Evolutionary conservation across 768 basidiomycete species (phyloP).

Genomic region (Russula brevipes): DNA sequence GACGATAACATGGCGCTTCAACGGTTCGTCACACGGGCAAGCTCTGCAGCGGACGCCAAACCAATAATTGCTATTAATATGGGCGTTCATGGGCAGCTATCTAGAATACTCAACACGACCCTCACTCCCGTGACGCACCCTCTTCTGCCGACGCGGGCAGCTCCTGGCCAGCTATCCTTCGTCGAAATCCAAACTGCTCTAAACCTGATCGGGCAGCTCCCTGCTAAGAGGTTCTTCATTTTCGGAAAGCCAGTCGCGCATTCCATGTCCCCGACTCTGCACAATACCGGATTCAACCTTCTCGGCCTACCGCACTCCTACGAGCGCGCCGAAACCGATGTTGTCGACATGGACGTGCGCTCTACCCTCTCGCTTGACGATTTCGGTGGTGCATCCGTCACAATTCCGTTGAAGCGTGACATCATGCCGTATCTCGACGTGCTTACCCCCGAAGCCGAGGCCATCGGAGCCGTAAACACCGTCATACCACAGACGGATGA

Average conservation of each 20-base stretch:
- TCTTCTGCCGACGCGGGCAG: slow-evolving; percentile 76
- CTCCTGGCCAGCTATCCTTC: slow-evolving; percentile 91
- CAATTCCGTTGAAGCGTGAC: slow-evolving; percentile 92
- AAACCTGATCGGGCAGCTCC: slow-evolving; percentile 73
- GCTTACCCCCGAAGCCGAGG: slow-evolving; percentile 72
- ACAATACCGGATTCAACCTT: slow-evolving; percentile 79
- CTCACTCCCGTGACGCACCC: slow-evolving; percentile 92
- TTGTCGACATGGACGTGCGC: slow-evolving; percentile 61
- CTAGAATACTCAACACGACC: slow-evolving; percentile 77
- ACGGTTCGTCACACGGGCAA: slow-evolving; percentile 55
- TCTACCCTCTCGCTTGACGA: slow-evolving; percentile 54
- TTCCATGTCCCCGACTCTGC: slow-evolving; percentile 89
- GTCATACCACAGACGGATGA: slow-evolving; percentile 52
- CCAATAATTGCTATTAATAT: slow-evolving; percentile 95
- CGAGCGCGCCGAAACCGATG: slow-evolving; percentile 64
- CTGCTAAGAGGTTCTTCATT: slow-evolving; percentile 71
- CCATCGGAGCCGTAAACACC: slow-evolving; percentile 95
- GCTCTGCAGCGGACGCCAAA: slow-evolving; percentile 47
- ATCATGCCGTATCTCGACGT: slow-evolving; percentile 78
- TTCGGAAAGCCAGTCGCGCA: slow-evolving; percentile 86
- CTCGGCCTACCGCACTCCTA: slow-evolving; percentile 86
- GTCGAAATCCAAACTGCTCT: slow-evolving; percentile 79
- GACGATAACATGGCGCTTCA: slow-evolving; percentile 78
- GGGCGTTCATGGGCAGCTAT: slow-evolving; percentile 84
- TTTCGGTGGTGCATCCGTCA: slow-evolving; percentile 95